Conservation (phyloP, 257 asterid genomes). For the Forsythia suspensa region DNA sequence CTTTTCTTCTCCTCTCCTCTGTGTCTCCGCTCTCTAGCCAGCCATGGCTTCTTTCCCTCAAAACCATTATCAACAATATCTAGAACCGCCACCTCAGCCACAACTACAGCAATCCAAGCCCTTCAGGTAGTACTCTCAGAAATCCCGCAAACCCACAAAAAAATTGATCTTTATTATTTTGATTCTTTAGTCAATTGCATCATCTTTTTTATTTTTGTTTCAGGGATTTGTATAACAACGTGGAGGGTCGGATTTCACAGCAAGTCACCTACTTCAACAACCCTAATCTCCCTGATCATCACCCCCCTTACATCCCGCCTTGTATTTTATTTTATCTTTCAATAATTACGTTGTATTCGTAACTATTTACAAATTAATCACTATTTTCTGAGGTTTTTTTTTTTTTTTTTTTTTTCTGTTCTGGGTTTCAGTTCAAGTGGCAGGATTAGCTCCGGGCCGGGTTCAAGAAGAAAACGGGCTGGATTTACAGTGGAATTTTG, state of each 20-base stretch:
- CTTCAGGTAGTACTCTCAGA: constrained; percentile 45
- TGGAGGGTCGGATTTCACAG: constrained; percentile 81
- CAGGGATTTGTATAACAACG: constrained; percentile 68
- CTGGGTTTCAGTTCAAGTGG: constrained; percentile 71
- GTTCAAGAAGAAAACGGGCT: constrained; percentile 60
- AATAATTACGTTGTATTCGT: neutral
- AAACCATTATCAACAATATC: neutral
- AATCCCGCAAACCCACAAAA: neutral
- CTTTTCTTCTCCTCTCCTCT: neutral
- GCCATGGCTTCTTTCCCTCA: constrained; percentile 1
- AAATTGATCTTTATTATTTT: neutral
- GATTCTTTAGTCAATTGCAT: constrained; percentile 5
- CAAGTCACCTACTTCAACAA: constrained; percentile 42
- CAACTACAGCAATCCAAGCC: constrained; percentile 57
- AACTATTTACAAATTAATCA: neutral
- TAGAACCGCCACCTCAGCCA: constrained; percentile 36
- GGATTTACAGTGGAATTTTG: constrained; percentile 76
- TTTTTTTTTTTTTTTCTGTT: neutral
- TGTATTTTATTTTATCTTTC: constrained; percentile 42
- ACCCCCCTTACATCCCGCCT: constrained; percentile 92
- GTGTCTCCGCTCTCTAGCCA: neutral
- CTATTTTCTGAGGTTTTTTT: neutral
- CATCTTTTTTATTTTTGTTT: constrained; percentile 4
- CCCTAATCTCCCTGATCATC: constrained; percentile 76
- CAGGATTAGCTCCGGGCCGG: constrained; percentile 70